phyloP scores from a whole-genome alignment of 2,329 filamentous ascomycete genomes.

The Coniochaeta hoffmannii region DNA sequence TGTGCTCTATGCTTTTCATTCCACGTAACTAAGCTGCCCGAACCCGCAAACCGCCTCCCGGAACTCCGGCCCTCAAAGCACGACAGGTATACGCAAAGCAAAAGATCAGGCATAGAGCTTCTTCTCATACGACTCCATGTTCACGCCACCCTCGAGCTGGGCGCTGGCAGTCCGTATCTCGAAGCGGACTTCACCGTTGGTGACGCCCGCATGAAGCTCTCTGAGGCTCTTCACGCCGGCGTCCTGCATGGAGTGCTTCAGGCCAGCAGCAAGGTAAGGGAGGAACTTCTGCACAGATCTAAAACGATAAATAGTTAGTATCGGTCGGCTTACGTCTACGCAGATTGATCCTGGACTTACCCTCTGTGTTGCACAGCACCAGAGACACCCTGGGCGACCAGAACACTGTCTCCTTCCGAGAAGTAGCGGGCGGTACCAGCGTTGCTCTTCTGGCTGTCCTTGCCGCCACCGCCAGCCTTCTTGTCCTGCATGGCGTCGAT shows the following conservation, averaged over 20 bases:
- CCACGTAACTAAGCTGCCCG: background rate
- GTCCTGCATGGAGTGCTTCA: slow-evolving; percentile 97
- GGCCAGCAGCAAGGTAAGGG: slow-evolving; percentile 87
- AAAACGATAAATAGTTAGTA: no score
- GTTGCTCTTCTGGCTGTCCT: slow-evolving; percentile 73
- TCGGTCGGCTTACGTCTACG: slow-evolving; percentile 18
- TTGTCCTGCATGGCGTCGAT: slow-evolving; percentile 99
- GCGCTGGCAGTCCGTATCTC: slow-evolving; percentile 92
- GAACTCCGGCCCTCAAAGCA: background rate
- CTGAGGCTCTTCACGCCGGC: slow-evolving; percentile 77
- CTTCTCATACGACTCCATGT: slow-evolving; percentile 99
- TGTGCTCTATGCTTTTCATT: background rate
- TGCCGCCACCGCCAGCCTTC: slow-evolving; percentile 73
- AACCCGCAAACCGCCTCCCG: background rate
- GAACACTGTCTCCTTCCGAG: slow-evolving; percentile 88
- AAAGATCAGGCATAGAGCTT: slow-evolving; percentile 80
- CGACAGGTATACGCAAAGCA: slow-evolving; percentile 1
- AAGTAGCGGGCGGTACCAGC: slow-evolving; percentile 97
- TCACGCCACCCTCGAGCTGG: slow-evolving; percentile 92
- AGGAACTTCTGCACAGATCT: slow-evolving; percentile 94
- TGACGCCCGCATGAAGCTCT: slow-evolving; percentile 69
- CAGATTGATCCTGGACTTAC: slow-evolving; percentile 23
- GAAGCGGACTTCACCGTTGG: slow-evolving; percentile 73
- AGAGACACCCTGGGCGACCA: slow-evolving; percentile 95
- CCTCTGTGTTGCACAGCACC: slow-evolving; percentile 75